phyloP scores from a whole-genome alignment of 2,329 filamentous ascomycete genomes.

The Keithomyces neogunnii region DNA sequence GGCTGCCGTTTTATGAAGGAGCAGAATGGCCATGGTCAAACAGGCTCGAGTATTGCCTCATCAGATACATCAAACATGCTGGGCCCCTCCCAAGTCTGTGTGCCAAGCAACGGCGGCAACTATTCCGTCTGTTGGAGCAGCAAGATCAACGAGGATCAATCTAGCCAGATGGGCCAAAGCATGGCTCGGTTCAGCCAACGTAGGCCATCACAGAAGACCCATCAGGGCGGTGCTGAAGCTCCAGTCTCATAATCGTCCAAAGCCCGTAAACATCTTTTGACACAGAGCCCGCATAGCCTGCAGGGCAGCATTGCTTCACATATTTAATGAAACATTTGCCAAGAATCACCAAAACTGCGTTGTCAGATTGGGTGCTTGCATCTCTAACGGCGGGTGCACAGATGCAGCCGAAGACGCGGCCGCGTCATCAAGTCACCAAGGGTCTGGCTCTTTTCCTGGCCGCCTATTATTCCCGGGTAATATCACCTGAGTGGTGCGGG shows the following conservation, averaged over 20 bases:
- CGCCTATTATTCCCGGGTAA: not conserved
- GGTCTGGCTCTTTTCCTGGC: too few species aligned
- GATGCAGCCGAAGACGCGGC: too few species aligned
- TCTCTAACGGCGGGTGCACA: too few species aligned
- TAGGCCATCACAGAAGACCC: not conserved
- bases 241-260: conserved; percentile 25
- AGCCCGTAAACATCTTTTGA: conserved; percentile 7
- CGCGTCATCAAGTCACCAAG: too few species aligned
- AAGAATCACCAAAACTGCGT: not conserved
- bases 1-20: too few species aligned
- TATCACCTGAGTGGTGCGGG: not conserved
- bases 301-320: not conserved
- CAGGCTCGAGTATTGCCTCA: too few species aligned
- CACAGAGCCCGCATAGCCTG: not conserved
- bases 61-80: too few species aligned
- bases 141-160: too few species aligned
- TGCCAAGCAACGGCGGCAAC: too few species aligned
- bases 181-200: not conserved
- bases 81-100: too few species aligned
- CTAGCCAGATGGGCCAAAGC: not conserved
- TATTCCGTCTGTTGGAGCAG: too few species aligned
- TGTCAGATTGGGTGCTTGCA: not conserved
- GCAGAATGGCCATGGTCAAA: too few species aligned
- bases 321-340: not conserved
- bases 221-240: not conserved